Evolutionary conservation across 371 early-diverging fungal genomes (phyloP), one percentile per base, ranked within the genome.

Genomic region (Apophysomyces ossiformis): DNA sequence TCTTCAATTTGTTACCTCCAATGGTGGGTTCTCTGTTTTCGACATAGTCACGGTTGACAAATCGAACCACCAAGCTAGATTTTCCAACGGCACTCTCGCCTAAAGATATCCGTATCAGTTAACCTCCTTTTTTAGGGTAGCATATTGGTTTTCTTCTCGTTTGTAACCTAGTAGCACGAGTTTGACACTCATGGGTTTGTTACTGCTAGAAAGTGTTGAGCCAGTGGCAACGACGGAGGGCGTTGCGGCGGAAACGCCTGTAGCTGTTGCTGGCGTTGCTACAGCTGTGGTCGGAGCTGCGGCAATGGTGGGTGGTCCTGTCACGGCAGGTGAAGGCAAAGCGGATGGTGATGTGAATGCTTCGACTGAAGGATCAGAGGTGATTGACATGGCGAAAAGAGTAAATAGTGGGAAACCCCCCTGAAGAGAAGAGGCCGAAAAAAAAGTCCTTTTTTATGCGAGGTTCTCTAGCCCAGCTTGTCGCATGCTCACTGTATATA

Each of bases 1-100:
- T 12, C 16, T 5, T 57, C 63, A 26, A 26, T 26, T 3, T 26
- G 32, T 61, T 83, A 89, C 90, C 90, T 77, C 96, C 96, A 69
- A 96, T 95, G 37, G 96, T 96, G 56, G 94, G 94, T 72, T 95
- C 96, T 79, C 93, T 91, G 81, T 95, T 92, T 68, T 95, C 94
- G 68, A 92, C 88, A 76, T 93, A 96, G 74, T 93, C 90, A 76
- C 92, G 86, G 74, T 92, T 92, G 39, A 93, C 93, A 70, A 95
- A 95, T 39, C 96, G 90, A 59, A 79, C 75, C 32, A 83, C 83
- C 47, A 89, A 74, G 76, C 86, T 85, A 38, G 91, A 89, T 74
- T 91, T 91, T 54, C 91, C 91, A 56, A 90, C 91, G 58, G 91
- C 91, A 16, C 90, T 86, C 67, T 90, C 91, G 37, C 91, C 90